phyloP scores from a whole-genome alignment of 129 eudicot genomes.

The Smallanthus sonchifolius region DNA sequence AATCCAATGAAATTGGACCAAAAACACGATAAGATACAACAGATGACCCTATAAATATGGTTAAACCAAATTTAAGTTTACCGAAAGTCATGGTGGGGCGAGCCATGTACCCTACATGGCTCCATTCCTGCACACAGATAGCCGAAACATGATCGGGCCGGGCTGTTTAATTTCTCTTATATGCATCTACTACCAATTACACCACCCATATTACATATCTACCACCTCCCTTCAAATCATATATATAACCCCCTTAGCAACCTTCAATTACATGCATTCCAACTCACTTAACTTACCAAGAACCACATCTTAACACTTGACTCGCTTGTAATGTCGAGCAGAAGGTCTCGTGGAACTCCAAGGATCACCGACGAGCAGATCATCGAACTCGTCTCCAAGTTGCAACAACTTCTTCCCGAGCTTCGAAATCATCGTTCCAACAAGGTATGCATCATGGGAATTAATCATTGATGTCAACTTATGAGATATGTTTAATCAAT shows the following conservation, averaged over 20 bases:
- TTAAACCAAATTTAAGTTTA: slow-evolving; percentile 3
- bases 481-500: too few relatives aligned
- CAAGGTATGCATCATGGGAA: slow-evolving; percentile 41
- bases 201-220: slow-evolving; percentile 1
- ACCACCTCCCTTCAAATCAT: slow-evolving; percentile 21
- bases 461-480: too few relatives aligned
- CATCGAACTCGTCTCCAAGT: slow-evolving; percentile 71
- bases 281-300: neutral
- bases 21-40: neutral
- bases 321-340: slow-evolving; percentile 53
- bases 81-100: slow-evolving; percentile 32
- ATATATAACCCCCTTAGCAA: slow-evolving; percentile 21
- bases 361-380: slow-evolving; percentile 81
- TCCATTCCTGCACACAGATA: slow-evolving; percentile 18
- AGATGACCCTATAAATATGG: neutral
- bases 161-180: slow-evolving; percentile 13
- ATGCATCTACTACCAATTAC: neutral
- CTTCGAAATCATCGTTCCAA: slow-evolving; percentile 65
- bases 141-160: slow-evolving; percentile 18
- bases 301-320: neutral
- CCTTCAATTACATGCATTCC: slow-evolving; percentile 17
- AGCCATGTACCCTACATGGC: slow-evolving; percentile 32
- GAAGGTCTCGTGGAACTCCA: slow-evolving; percentile 52
- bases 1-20: neutral
- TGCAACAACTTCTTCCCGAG: slow-evolving; percentile 87